Percentiles rank a stretch among this genome's conserved stretches.
These are phyloP conservation scores for Leptomonas seymouri DNA, from an alignment of 208 protist species.

Conservation along the genomic window DNA sequence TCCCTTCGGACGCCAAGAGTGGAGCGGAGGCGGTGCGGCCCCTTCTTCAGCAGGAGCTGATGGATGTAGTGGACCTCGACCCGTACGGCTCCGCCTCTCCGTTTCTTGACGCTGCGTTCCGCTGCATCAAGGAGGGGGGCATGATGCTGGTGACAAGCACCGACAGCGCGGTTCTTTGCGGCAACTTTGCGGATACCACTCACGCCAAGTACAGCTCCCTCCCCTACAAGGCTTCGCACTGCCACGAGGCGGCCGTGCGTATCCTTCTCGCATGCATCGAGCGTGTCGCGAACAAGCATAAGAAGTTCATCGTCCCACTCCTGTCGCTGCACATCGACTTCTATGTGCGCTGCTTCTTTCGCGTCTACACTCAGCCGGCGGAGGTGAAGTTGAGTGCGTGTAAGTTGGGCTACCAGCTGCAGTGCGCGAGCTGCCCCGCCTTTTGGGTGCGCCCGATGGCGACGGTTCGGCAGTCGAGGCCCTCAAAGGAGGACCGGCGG, in stretches of 20 bases:
- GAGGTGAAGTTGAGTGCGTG: slow-evolving; percentile 90
- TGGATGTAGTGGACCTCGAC: slow-evolving; percentile 99
- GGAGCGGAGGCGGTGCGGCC: slow-evolving; percentile 13
- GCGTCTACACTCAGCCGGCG: slow-evolving; percentile 92
- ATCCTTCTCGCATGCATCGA: slow-evolving; percentile 96
- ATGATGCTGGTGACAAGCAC: slow-evolving; percentile 99
- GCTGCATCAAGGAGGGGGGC: slow-evolving; percentile 96
- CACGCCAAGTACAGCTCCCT: slow-evolving; percentile 98
- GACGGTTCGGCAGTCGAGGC: slow-evolving; percentile 35
- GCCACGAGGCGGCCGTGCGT: slow-evolving; percentile 97
- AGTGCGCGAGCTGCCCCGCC: slow-evolving; percentile 95
- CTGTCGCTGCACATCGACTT: slow-evolving; percentile 98
- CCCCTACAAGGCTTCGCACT: slow-evolving; percentile 87
- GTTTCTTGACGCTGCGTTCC: slow-evolving; percentile 98
- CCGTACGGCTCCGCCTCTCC: slow-evolving; percentile 98
- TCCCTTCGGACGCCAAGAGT: not conserved
- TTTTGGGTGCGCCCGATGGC: slow-evolving; percentile 94
- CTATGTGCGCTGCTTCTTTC: slow-evolving; percentile 99
- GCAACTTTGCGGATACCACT: slow-evolving; percentile 97
- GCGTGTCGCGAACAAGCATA: slow-evolving; percentile 92
- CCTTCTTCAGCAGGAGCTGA: slow-evolving; percentile 88
- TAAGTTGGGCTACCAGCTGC: slow-evolving; percentile 92
- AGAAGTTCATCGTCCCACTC: slow-evolving; percentile 97
- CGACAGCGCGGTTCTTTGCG: slow-evolving; percentile 98
- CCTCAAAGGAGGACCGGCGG: slow-evolving; percentile 23